phyloP scores from a whole-genome alignment of 257 asterid species.

The Echium plantagineum region DNA sequence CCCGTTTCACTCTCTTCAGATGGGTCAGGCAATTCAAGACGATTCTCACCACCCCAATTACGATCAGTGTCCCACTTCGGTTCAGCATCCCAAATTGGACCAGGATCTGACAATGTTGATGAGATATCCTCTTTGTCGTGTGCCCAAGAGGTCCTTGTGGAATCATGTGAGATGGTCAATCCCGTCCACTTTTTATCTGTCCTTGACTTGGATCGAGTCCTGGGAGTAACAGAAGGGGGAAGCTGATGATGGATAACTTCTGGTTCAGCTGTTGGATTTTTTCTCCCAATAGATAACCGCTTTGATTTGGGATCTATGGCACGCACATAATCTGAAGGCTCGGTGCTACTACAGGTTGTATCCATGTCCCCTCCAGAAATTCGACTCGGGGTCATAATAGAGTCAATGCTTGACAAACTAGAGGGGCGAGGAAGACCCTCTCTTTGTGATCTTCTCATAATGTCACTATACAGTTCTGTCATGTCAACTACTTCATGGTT shows the following conservation, averaged over 20 bases:
- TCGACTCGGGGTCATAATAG: conserved; percentile 82
- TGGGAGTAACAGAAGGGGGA: conserved; percentile 68
- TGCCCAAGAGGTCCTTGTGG: conserved; percentile 68
- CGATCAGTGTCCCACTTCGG: conserved; percentile 94
- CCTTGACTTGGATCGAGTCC: conserved; percentile 85
- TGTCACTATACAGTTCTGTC: conserved; percentile 81
- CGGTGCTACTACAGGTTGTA: conserved; percentile 71
- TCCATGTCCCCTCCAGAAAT: conserved; percentile 63
- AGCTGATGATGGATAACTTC: conserved; percentile 86
- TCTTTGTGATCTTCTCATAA: conserved; percentile 88
- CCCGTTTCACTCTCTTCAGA: conserved; percentile 37
- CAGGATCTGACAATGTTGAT: conserved; percentile 96
- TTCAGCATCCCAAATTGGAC: conserved; percentile 97
- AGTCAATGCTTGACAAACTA: conserved; percentile 89
- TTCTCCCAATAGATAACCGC: conserved; percentile 72
- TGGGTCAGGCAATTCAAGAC: conserved; percentile 62
- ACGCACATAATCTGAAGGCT: conserved; percentile 90
- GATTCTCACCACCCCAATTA: conserved; percentile 50
- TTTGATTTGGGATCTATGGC: conserved; percentile 89
- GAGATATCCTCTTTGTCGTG: conserved; percentile 90
- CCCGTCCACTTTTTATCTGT: conserved; percentile 70
- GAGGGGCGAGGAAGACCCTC: conserved; percentile 96
- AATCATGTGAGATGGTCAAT: conserved; percentile 39
- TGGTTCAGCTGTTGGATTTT: conserved; percentile 54
- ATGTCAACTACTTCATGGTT: conserved; percentile 54